Evolutionary conservation across 805 yeast species (phyloP), one percentile per base, ranked within the genome.

Genomic region (Candida endomychidarum): DNA sequence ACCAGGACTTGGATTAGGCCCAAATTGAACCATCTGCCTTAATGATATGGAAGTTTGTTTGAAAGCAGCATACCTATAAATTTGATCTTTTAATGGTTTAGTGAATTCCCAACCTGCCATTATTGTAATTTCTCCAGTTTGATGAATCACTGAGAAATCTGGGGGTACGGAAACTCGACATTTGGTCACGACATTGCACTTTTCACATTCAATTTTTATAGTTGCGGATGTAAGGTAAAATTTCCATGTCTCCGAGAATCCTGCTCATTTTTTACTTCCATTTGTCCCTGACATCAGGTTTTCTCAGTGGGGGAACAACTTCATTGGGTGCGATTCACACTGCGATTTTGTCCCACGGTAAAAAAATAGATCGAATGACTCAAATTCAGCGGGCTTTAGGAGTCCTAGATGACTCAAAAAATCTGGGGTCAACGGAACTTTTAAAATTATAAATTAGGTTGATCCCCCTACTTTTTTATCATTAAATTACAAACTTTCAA

Each of bases 21-120:
- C 96, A 65, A 88, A 85, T 56, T 86, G 93, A 14, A 88, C 96
- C 96, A 88, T 87, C 59, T 87, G 96, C 42, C 88, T 72, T 45
- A 88, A 65, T 2, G 89, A 81, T 2, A 88, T 87, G 1, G 95
- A 89, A 2, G 95, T 86, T 32, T 90, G 93, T 9, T 88, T 84
- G 47, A 81, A 73, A 38, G 74, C 69, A 3, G 96, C 89, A 67
- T 80, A 83, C 46, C 71, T 75, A 53, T 73, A 70, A 42, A 84
- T 80, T 53, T 74, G 65, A 23, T 78, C 76, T 44, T 77, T 67
- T 41, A 85, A 67, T 23, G 67, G 51, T 19, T 61, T 56, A 7
- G 80, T 73, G 26, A 77, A 56, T 49, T 70, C 67, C 83, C 83
- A 78, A 14, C 63, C 65, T 2, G 72, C 37, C 41, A 38, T 38